phyloP scores from a whole-genome alignment of 2,329 filamentous ascomycete species.

The Talaromyces sp. region DNA sequence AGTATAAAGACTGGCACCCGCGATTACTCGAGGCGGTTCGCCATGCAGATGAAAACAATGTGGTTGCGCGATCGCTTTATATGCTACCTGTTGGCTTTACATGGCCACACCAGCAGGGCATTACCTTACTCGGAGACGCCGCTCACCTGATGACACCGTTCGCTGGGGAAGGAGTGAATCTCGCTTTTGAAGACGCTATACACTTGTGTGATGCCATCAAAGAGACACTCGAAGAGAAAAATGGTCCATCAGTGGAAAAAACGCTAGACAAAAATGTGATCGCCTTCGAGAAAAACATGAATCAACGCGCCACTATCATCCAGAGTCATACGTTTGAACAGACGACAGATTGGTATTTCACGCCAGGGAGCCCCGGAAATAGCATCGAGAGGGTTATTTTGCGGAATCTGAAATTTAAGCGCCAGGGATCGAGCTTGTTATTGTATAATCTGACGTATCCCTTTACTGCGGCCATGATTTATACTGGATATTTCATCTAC shows the following conservation, averaged over 20 bases:
- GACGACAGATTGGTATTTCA: neutral
- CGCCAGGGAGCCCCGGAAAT: neutral
- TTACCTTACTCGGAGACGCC: slow-evolving; percentile 24
- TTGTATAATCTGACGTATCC: neutral
- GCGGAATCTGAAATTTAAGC: neutral
- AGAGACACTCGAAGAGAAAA: neutral
- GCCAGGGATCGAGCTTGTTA: neutral
- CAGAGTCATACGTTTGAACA: neutral
- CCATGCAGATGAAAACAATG: slow-evolving; percentile 12
- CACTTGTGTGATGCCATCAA: slow-evolving; percentile 10
- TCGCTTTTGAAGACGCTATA: slow-evolving; percentile 12
- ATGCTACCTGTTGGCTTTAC: slow-evolving; percentile 22
- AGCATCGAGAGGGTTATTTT: neutral
- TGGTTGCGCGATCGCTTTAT: slow-evolving; percentile 14
- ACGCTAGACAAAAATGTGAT: neutral
- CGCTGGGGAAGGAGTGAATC: slow-evolving; percentile 23
- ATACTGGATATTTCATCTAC: neutral
- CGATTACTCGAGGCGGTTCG: slow-evolving; percentile 16
- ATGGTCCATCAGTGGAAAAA: neutral
- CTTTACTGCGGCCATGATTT: neutral
- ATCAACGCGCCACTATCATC: neutral
- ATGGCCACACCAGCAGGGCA: slow-evolving; percentile 18
- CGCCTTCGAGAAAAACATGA: neutral
- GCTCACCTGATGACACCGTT: slow-evolving; percentile 27
- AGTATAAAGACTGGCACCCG: slow-evolving; percentile 11